Percentiles rank a stretch among this genome's conserved stretches.
Evolutionary conservation across 2,329 filamentous ascomycete genomes (phyloP).

Genomic region (Aspergillus felis): DNA sequence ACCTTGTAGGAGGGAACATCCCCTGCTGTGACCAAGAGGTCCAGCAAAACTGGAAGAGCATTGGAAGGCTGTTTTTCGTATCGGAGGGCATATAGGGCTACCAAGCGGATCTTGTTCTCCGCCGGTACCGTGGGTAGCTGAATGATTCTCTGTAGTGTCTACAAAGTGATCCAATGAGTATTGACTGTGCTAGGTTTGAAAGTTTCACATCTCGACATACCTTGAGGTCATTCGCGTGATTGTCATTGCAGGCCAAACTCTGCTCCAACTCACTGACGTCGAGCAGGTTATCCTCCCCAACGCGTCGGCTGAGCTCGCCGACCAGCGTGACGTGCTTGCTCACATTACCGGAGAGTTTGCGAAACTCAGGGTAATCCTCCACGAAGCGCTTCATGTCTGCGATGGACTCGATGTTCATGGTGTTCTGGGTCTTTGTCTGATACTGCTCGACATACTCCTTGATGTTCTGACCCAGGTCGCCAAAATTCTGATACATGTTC

Average conservation of each 20-base stretch:
- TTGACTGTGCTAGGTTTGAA: background rate
- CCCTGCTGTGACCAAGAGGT: constrained; percentile 81
- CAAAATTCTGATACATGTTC: constrained; percentile 98
- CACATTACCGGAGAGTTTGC: constrained; percentile 93
- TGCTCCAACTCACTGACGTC: constrained; percentile 97
- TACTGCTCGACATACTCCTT: constrained; percentile 99
- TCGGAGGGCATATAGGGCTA: constrained; percentile 90
- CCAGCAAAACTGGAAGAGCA: constrained; percentile 76
- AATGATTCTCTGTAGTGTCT: constrained; percentile 83
- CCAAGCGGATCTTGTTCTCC: constrained; percentile 82
- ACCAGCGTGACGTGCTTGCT: constrained; percentile 98
- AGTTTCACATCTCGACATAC: constrained; percentile 42
- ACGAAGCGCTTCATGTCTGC: constrained; percentile 99
- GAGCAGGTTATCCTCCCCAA: constrained; percentile 80
- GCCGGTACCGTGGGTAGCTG: constrained; percentile 71
- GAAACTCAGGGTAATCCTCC: constrained; percentile 96
- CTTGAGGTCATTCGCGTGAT: constrained; percentile 86
- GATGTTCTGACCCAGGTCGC: constrained; percentile 89
- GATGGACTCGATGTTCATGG: constrained; percentile 93
- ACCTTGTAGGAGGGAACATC: constrained; percentile 71
- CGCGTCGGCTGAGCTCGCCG: constrained; percentile 83
- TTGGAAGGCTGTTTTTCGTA: constrained; percentile 86
- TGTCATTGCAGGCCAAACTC: constrained; percentile 94
- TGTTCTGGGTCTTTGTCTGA: constrained; percentile 95
- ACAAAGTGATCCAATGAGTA: constrained; percentile 1